These are phyloP conservation scores for Globisporangium echinulatum DNA, from an alignment of 352 stramenopile species.

Conservation along the genomic window DNA sequence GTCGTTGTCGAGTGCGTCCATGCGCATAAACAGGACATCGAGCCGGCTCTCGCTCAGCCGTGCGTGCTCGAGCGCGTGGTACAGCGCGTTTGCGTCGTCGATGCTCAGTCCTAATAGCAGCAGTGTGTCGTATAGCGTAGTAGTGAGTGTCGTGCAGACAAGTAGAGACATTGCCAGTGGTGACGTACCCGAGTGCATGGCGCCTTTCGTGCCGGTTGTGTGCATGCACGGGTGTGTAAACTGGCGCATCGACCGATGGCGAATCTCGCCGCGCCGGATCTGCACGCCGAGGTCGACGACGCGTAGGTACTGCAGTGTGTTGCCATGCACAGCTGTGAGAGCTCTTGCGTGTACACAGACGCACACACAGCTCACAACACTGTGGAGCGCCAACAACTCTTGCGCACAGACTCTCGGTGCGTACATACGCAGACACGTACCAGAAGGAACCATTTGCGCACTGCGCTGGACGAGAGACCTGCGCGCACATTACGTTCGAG, in stretches of 20 bases:
- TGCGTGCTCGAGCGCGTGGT: slow-evolving; percentile 30
- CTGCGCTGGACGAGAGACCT: slow-evolving; percentile 33
- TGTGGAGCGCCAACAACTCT: background rate
- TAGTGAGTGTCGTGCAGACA: too few species aligned
- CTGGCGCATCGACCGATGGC: slow-evolving; percentile 31
- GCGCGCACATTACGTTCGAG: slow-evolving; percentile 26
- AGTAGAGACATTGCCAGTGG: background rate
- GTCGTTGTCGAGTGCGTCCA: slow-evolving; percentile 60
- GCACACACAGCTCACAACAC: background rate
- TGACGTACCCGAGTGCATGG: slow-evolving; percentile 40
- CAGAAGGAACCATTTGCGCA: slow-evolving; percentile 56
- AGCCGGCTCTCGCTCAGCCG: slow-evolving; percentile 33
- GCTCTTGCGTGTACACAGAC: background rate
- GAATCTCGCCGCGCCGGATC: slow-evolving; percentile 68
- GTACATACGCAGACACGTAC: slow-evolving; percentile 14
- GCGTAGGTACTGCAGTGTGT: slow-evolving; percentile 44
- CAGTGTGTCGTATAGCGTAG: background rate
- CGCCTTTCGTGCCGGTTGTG: slow-evolving; percentile 52
- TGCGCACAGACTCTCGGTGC: too few species aligned
- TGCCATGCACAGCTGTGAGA: background rate
- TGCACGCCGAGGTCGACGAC: slow-evolving; percentile 57
- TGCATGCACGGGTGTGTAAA: slow-evolving; percentile 49
- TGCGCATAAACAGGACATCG: slow-evolving; percentile 42
- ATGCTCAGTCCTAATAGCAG: slow-evolving; percentile 48
- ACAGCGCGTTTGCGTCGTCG: slow-evolving; percentile 67